These are phyloP conservation scores for Ceratocystis ficicola DNA, from an alignment of 2,329 filamentous ascomycete species.

Conservation along the genomic window DNA sequence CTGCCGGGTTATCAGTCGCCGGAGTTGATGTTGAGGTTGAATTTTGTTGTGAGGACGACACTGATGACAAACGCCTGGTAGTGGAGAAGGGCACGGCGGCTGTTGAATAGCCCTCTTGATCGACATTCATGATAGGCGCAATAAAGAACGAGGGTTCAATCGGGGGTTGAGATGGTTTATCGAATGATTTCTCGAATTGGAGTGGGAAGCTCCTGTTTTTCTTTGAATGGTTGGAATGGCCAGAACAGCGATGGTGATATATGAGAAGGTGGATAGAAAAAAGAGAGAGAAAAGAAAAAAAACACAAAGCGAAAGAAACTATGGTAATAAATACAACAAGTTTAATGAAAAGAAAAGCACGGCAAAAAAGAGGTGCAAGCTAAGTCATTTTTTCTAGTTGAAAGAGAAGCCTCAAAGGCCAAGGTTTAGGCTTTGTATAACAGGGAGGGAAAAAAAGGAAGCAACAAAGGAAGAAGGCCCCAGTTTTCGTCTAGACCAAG, in stretches of 20 bases:
- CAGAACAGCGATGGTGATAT: too few relatives aligned
- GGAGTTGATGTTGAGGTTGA: conserved; percentile 6
- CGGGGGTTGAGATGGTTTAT: neutral
- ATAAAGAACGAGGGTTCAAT: neutral
- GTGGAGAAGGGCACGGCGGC: neutral
- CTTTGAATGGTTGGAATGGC: too few relatives aligned
- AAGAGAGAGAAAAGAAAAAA: neutral
- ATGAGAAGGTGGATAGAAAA: neutral
- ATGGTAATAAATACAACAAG: too few relatives aligned
- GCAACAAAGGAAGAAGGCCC: neutral
- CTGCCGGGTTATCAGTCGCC: neutral
- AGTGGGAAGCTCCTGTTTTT: neutral
- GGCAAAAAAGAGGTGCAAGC: neutral
- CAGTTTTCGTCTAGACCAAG: conserved; percentile 8
- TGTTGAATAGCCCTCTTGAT: neutral
- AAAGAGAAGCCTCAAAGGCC: too few relatives aligned
- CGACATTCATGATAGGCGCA: neutral
- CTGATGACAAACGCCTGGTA: neutral
- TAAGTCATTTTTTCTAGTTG: too few relatives aligned
- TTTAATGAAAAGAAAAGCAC: neutral
- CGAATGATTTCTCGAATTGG: neutral
- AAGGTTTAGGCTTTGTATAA: neutral
- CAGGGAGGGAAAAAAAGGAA: neutral
- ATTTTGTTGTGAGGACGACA: neutral
- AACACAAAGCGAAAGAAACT: neutral